Base-by-base conservation (phyloP, 164 flowering plant species). In the Vitis rupestris region DNA sequence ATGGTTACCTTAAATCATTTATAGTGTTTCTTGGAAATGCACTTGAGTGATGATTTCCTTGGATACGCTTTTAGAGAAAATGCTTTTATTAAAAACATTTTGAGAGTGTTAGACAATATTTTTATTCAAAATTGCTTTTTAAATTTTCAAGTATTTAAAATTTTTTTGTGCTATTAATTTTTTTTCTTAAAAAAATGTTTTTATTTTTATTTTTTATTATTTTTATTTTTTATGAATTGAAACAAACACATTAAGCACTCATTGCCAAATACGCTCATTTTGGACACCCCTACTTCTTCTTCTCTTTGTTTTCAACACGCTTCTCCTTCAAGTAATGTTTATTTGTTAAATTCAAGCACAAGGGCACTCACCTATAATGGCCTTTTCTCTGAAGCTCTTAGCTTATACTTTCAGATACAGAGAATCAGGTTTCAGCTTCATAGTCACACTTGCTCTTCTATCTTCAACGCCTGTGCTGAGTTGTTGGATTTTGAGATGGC, bases 331-430 rank as follows among this genome's bases (percentile, higher is more conserved):
- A 70, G 52, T 47, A 79, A 78, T 67, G 76, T 79, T 7, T 87
- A 78, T 56, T 59, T 67, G 53, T 87, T 87, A 87, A 85, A 87
- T 69, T 83, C 87, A n/a, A 70, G 85, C 67, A 85, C 83, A 57
- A 82, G 90, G 72, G 85, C 86, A 9, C 75, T 83, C 71, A 73
- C 83, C 69, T 83, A 75, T 27, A 83, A 79, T 60, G 85, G 82
- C 44, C 19, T 72, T 23, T 80, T 67, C 74, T 47, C 77, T 2
- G 61, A 80, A 50, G 86, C 88, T 31, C 62, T 84, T 31, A 76
- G 64, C 9, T 72, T 78, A 8, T 84, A 80, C 71, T 16, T 50
- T 12, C 56, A 76, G 59, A 81, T 86, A 82, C 65, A 69, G 17
- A 17, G 17, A 17, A 65, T 71, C 59, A 64, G 66, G 3, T n/a